These are phyloP conservation scores for Chlamydomonas schloesseri DNA, from an alignment of 139 green algal genomes.

Conservation along the genomic window DNA sequence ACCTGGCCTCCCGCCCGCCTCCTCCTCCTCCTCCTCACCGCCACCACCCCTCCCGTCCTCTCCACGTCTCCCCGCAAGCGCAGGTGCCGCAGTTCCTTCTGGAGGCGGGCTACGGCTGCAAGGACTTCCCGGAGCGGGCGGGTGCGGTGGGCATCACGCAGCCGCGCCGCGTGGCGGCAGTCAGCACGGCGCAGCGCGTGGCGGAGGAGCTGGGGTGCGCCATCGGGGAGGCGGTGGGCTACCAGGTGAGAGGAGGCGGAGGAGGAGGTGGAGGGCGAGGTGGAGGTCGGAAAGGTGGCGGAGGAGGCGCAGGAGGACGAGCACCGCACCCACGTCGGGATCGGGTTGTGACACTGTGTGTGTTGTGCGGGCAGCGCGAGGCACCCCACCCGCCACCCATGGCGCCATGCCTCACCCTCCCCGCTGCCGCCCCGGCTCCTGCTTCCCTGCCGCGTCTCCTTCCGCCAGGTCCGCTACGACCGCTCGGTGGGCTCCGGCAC, in stretches of 20 bases:
- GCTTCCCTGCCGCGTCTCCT: too few species aligned
- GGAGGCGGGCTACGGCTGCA: conserved; percentile 92
- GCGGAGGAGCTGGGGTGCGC: conserved; percentile 83
- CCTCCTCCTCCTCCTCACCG: too few species aligned
- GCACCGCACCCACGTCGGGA: too few species aligned
- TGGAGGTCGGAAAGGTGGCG: too few species aligned
- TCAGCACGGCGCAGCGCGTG: conserved; percentile 84
- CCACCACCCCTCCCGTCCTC: neutral
- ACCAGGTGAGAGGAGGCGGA: conserved; percentile 83
- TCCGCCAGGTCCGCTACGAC: conserved; percentile 88
- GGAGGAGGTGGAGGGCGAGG: too few species aligned
- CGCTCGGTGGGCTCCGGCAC: conserved; percentile 65
- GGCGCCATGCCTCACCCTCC: too few species aligned
- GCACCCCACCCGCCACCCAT: too few species aligned
- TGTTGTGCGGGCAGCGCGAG: too few species aligned
- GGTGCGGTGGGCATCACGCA: conserved; percentile 88
- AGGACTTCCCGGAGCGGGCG: conserved; percentile 73
- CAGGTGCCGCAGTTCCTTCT: conserved; percentile 96
- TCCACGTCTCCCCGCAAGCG: neutral
- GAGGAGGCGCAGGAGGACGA: too few species aligned
- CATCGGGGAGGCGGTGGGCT: conserved; percentile 88
- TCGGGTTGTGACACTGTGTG: too few species aligned
- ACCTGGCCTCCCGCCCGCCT: too few species aligned
- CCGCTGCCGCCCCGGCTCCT: too few species aligned
- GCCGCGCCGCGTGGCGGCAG: conserved; percentile 91